phyloP scores from a whole-genome alignment of 768 basidiomycete genomes.

The Fistulinella prunicolor region DNA sequence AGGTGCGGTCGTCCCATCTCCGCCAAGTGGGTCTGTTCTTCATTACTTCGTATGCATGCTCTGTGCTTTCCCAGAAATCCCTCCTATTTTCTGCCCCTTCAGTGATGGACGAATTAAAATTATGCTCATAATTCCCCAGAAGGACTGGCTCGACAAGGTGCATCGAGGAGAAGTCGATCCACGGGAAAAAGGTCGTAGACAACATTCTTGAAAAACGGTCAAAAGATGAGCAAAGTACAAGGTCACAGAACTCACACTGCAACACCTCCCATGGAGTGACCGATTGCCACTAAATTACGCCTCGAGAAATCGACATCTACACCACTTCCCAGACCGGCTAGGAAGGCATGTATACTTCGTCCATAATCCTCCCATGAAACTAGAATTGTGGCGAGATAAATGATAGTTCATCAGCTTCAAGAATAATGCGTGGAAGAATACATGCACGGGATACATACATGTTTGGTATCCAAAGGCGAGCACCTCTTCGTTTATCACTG shows the following conservation, averaged over 20 bases:
- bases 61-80: too few species aligned
- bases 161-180: not conserved
- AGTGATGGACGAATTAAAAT: too few species aligned
- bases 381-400: not conserved
- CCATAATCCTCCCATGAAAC: not conserved
- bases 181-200: not conserved
- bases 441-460: not conserved
- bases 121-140: not conserved
- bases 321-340: not conserved
- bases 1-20: too few species aligned
- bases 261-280: not conserved
- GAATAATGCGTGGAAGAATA: not conserved
- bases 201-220: not conserved
- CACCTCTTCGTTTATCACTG: not conserved
- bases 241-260: not conserved
- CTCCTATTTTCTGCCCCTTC: too few species aligned
- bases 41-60: too few species aligned
- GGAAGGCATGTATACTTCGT: not conserved
- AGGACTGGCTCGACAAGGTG: not conserved
- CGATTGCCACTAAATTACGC: not conserved
- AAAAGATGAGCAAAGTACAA: not conserved
- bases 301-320: not conserved
- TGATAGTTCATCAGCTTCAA: not conserved
- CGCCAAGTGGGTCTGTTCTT: too few species aligned
- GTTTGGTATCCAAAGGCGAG: not conserved